phyloP scores from a whole-genome alignment of 176 grass and related monocot genomes.

The Coix lacrymajobi region DNA sequence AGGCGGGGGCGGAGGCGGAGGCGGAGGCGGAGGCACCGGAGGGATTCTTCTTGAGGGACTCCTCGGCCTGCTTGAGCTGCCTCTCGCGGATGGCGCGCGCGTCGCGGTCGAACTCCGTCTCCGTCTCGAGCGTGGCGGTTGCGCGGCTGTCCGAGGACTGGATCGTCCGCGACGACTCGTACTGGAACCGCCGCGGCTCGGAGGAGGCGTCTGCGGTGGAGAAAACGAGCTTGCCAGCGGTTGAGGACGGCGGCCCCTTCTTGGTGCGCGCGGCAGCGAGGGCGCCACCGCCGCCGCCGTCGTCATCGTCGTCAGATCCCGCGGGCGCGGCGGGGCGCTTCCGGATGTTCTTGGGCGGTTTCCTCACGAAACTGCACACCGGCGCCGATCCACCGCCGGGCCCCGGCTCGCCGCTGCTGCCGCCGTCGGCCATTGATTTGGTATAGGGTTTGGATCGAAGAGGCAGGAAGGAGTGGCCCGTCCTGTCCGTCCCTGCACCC shows the following conservation, averaged over 20 bases:
- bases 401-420: not conserved
- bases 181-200: slow-evolving; percentile 54
- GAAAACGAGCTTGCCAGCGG: slow-evolving; percentile 60
- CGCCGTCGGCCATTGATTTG: slow-evolving; percentile 23
- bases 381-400: slow-evolving; percentile 29
- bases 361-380: slow-evolving; percentile 63
- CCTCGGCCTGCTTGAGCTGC: slow-evolving; percentile 65
- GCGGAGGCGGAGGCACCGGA: not conserved
- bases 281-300: slow-evolving; percentile 4
- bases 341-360: slow-evolving; percentile 73
- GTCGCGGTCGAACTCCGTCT: slow-evolving; percentile 72
- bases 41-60: slow-evolving; percentile 59
- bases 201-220: slow-evolving; percentile 40
- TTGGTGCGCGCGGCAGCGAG: slow-evolving; percentile 26
- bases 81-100: slow-evolving; percentile 77
- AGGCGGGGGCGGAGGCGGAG: not conserved
- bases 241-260: slow-evolving; percentile 13
- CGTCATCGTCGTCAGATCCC: slow-evolving; percentile 50
- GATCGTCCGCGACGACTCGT: slow-evolving; percentile 71
- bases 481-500: too few species aligned
- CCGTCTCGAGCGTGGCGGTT: slow-evolving; percentile 72
- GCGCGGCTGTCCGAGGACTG: slow-evolving; percentile 77
- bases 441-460: not conserved
- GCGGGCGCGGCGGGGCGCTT: slow-evolving; percentile 43
- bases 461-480: not conserved